Evolutionary conservation across 1,284 basidiomycete species (phyloP).

Genomic region (Apiotrichum sp.): DNA sequence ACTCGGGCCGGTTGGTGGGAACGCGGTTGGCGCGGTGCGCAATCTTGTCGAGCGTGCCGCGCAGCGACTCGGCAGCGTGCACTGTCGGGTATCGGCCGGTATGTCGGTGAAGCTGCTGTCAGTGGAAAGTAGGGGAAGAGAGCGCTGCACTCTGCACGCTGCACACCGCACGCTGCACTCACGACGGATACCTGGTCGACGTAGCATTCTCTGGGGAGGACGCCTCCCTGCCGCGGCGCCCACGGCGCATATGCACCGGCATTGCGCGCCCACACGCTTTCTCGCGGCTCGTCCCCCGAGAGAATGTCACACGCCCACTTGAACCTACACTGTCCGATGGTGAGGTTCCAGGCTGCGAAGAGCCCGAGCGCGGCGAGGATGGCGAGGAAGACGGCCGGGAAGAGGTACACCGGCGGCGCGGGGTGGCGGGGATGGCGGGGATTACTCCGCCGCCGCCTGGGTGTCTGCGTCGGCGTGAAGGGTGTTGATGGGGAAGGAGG

Average conservation of each 20-base stretch:
- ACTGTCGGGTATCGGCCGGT: constrained; percentile 71
- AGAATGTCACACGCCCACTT: constrained; percentile 27
- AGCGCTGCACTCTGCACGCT: too few relatives aligned
- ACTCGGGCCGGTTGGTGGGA: constrained; percentile 44
- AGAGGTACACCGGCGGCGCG: constrained; percentile 67
- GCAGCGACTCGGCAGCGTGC: constrained; percentile 51
- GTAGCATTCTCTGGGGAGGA: constrained; percentile 34
- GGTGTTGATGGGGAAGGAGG: too few relatives aligned
- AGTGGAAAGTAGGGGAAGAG: not conserved
- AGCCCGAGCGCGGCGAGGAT: constrained; percentile 64
- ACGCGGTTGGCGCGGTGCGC: constrained; percentile 42
- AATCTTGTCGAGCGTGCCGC: constrained; percentile 47
- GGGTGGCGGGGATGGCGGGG: constrained; percentile 6
- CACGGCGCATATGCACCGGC: constrained; percentile 38
- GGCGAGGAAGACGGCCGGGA: constrained; percentile 68
- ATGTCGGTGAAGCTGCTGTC: constrained; percentile 68
- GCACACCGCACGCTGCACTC: constrained; percentile 6
- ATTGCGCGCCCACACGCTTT: constrained; percentile 30
- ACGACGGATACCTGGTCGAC: constrained; percentile 42
- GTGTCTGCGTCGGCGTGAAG: too few relatives aligned
- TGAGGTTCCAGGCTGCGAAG: constrained; percentile 65
- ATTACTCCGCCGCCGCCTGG: not conserved
- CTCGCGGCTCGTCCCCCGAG: constrained; percentile 18
- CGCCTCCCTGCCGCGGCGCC: constrained; percentile 16
- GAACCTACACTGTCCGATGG: constrained; percentile 36